Conservation (phyloP, 768 basidiomycete species). For the Cystobasidiopsis lactophilus region DNA sequence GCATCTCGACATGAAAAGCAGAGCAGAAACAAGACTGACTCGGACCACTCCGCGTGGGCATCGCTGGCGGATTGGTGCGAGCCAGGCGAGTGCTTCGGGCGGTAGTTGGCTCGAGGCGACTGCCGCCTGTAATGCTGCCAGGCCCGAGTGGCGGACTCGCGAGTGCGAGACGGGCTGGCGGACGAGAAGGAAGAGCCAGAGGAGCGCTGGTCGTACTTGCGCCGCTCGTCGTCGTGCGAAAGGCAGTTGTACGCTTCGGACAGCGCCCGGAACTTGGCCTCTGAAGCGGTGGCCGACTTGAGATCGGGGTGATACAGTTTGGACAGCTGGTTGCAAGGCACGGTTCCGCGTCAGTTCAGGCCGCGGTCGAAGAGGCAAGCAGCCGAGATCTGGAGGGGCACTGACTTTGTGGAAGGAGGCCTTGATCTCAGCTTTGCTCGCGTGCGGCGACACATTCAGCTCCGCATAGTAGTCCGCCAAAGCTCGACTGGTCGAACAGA, state of each 20-base stretch:
- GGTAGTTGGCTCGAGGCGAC: too few relatives aligned
- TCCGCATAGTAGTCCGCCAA: not conserved
- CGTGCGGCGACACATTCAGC: not conserved
- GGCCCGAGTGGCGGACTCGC: not conserved
- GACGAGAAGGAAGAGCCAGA: not conserved
- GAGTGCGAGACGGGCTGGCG: not conserved
- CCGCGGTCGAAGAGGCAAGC: not conserved
- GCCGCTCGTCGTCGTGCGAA: not conserved
- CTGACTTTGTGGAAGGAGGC: not conserved
- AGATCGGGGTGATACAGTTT: not conserved
- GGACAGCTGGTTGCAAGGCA: not conserved
- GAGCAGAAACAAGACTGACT: too few relatives aligned
- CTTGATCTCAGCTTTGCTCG: not conserved
- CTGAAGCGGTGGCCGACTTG: not conserved
- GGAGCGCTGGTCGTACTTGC: not conserved
- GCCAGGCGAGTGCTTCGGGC: too few relatives aligned
- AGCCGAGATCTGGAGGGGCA: not conserved
- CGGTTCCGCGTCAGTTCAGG: not conserved
- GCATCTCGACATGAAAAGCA: too few relatives aligned
- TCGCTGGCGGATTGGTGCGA: too few relatives aligned
- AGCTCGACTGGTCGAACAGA: too few relatives aligned
- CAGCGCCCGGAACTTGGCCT: not conserved
- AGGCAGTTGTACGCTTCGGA: not conserved
- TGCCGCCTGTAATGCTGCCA: not conserved
- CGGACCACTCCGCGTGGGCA: too few relatives aligned